A percentile compares a stretch with the other conserved stretches of the same genome.
phyloP scores from a whole-genome alignment of 192 early-diverging fungal genomes.

The Lunasporangiospora selenospora region DNA sequence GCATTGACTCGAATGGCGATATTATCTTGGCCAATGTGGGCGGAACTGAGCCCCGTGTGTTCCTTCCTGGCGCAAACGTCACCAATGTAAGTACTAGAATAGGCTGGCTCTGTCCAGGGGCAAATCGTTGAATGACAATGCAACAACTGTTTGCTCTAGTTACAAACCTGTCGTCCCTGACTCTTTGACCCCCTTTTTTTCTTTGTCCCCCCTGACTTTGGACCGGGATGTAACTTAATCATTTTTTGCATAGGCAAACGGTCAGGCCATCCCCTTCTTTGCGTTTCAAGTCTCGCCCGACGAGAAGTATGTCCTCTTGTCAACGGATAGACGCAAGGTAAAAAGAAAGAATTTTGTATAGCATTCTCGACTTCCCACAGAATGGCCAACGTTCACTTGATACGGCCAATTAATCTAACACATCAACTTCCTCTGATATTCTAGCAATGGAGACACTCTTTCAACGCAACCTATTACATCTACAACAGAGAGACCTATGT shows the following conservation, averaged over 20 bases:
- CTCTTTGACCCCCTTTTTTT: background rate
- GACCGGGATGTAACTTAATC: no score
- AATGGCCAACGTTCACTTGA: background rate
- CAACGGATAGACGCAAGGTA: slow-evolving; percentile 67
- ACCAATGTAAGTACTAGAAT: slow-evolving; percentile 35
- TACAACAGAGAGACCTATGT: slow-evolving; percentile 69
- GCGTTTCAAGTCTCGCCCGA: slow-evolving; percentile 78
- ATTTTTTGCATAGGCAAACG: slow-evolving; percentile 24
- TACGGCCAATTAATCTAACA: no score
- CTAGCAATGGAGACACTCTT: slow-evolving; percentile 87
- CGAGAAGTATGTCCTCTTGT: slow-evolving; percentile 78
- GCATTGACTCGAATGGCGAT: slow-evolving; percentile 30
- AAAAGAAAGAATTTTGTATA: background rate
- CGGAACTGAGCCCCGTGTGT: slow-evolving; percentile 32
- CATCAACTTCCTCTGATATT: no score
- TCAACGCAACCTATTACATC: slow-evolving; percentile 79
- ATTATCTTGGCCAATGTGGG: slow-evolving; percentile 39
- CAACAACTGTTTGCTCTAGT: no score
- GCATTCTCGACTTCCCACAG: background rate
- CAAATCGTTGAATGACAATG: no score
- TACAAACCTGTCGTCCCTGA: no score
- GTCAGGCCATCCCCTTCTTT: slow-evolving; percentile 45
- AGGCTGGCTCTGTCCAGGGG: no score
- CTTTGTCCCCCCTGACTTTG: background rate
- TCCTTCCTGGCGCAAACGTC: slow-evolving; percentile 38